Base-by-base conservation (phyloP, 345 rosid genomes). In the Lagerstroemia speciosa region DNA sequence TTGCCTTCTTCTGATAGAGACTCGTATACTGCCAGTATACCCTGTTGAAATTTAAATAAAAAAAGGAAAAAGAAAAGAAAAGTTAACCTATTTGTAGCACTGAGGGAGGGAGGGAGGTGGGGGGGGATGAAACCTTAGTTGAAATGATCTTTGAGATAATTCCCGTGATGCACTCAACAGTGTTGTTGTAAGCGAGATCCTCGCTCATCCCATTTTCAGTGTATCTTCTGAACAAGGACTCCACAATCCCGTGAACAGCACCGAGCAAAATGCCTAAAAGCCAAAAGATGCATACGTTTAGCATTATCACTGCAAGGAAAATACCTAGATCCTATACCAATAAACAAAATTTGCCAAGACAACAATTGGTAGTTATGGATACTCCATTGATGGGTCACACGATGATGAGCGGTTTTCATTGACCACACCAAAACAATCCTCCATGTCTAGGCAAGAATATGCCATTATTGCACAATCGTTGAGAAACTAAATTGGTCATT, bases 101-200 rank as follows among this genome's bases (percentile, higher is more conserved):
- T 20, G 57, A 45, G 31, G 19, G 16, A 29, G 14, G 41, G 55
- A 43, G 27, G 64, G 64, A 64, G 14, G 9, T 41, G 30, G 68
- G 32, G 60, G 32, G 16, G 15, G 65, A 34, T 31, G 37, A 32
- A 66, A 92, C 95, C 95, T 90, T 74, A 20, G 95, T 88, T 52
- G 97, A 93, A 74, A 93, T 90, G 60, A 84, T 88, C 76, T 77
- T 90, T 0, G 97, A 90, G 32, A 90, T 78, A 46, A 71, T 84
- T 74, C 98, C 97, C 2, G 96, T 90, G 53, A 93, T 81, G 82
- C 98, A 80, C 85, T 93, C 98, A 27, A 93, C 98, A 5, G 97
- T 93, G 66, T 93, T 88, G 72, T 84, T 86, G 86, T 86, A 93
- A 62, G 97, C 97, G 63, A 73, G 73, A 10, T 87, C 90, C 67